These are phyloP conservation scores for Acrocalymma vagum DNA, from an alignment of 2,329 filamentous ascomycete species.

Conservation along the genomic window DNA sequence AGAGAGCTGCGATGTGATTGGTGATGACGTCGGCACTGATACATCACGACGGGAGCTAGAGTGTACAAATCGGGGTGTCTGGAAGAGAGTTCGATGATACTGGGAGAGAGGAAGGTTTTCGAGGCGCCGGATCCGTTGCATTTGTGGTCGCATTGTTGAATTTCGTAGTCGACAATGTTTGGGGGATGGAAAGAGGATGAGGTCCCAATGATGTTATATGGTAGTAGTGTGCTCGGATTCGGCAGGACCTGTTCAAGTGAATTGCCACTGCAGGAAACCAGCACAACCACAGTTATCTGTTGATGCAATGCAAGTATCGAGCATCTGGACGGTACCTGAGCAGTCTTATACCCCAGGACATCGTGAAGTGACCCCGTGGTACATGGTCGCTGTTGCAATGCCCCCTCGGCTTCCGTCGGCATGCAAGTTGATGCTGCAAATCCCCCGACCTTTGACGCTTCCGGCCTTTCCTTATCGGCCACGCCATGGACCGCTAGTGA, in stretches of 20 bases:
- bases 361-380: conserved; percentile 14
- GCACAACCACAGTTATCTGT: conserved; percentile 2
- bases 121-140: conserved; percentile 32
- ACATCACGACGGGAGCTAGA: conserved; percentile 40
- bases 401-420: conserved; percentile 39
- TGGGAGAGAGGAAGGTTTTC: conserved; percentile 28
- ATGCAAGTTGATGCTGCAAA: conserved; percentile 21
- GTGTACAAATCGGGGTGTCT: conserved; percentile 36
- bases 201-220: conserved; percentile 5
- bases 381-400: conserved; percentile 23
- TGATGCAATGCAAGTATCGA: not conserved
- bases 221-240: conserved; percentile 3
- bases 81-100: conserved; percentile 26
- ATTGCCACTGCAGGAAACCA: conserved; percentile 3
- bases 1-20: conserved; percentile 24
- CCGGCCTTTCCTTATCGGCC: conserved; percentile 16
- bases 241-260: conserved; percentile 6
- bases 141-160: conserved; percentile 26
- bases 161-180: conserved; percentile 1
- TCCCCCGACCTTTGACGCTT: conserved; percentile 22
- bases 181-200: conserved; percentile 2
- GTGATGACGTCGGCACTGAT: conserved; percentile 30
- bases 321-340: conserved; percentile 14
- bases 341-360: conserved; percentile 32
- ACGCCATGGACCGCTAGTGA: conserved; percentile 4